Base-by-base conservation (phyloP, 31 red algal genomes). In the Odonthalia washingtoniensis region DNA sequence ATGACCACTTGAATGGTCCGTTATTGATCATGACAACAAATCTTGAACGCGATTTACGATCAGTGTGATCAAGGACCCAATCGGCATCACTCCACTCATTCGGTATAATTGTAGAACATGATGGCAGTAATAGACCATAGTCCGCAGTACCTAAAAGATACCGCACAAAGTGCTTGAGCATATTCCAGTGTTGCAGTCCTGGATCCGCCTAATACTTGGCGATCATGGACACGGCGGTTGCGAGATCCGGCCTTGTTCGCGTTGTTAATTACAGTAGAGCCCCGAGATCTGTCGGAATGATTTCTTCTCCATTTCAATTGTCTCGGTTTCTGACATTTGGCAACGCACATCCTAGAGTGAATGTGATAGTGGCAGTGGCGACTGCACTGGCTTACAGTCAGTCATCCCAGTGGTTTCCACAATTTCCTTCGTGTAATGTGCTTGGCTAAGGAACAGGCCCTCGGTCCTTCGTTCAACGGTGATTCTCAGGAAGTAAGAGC, bases 181-280 rank as follows among this genome's bases (percentile, higher is more conserved):
- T 40, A 6, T 76, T 72, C 78, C 87, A 82, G 69, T 90, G 78
- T n/a, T n/a, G n/a, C n/a, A n/a, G n/a, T n/a, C n/a, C n/a, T n/a
- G n/a, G n/a, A n/a, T n/a, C n/a, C n/a, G n/a, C n/a, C 63, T 36
- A 28, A 21, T 18, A 82, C 36, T 83, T 90, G 40, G 77, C 69
- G 2, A 83, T 32, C 33, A 90, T 12, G 34, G 75, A 85, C 1
- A 85, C 75, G 21, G 89, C 81, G 49, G 75, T 85, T 24, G 80
- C 36, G 34, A 91, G 57, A 45, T 91, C 81, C 17, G 73, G 80
- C 40, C 89, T 31, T 40, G 81, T 57, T 57, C 49, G 76, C 5
- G 87, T 90, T 2, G 77, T 24, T 2, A 81, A 28, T 39, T 72
- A 90, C 3, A 90, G 44, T 1, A 90, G 63, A 40, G 39, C 28